Evolutionary conservation across 1,139 yeast species (phyloP), one percentile per base, ranked within the genome.

Genomic region (Geotrichum cucujoidarum): DNA sequence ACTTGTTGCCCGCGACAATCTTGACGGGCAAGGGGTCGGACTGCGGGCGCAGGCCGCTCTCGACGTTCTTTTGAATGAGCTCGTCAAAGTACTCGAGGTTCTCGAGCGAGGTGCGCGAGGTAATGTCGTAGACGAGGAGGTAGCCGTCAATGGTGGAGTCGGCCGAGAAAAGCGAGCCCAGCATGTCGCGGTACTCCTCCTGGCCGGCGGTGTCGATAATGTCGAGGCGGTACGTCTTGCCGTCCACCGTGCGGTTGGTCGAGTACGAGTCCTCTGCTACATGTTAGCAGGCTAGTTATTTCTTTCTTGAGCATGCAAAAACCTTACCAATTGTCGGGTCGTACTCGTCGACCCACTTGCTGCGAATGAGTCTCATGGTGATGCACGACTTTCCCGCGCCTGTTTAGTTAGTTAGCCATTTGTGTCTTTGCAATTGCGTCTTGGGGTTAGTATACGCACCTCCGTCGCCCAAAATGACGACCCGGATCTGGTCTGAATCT

Each of bases 81-180:
- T 87, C 95, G 66, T 86, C 82, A 60, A 88, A 89, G 40, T 82
- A 78, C 60, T 81, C 77, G 59, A 89, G 73, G 66, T 88, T 95
- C 60, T 87, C 89, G 60, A 87, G 76, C 5, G 95, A 84, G 58
- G 81, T 81, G 53, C 81, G 74, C 53, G 89, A 85, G 48, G 92
- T 87, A 56, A 89, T 90, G 32, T 94, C 86, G 64, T 89, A 89
- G 16, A 88, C 96, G 54, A 89, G 70, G 47, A 89, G 69, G 61
- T 87, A 89, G 16, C 96, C 97, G 65, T 88, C 95, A 43, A 95
- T 95, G 10, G 92, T 81, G 57, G 94, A 77, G 81, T 88, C 88
- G 60, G 85, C 58, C 38, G 60, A 86, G 52, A 61, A 65, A 47
- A 63, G 53, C 22, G 66, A 57, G 65, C 89, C 95, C 63, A 95